Conservation (phyloP, 495 filamentous ascomycete species). For the Neurospora tetrasperma region DNA sequence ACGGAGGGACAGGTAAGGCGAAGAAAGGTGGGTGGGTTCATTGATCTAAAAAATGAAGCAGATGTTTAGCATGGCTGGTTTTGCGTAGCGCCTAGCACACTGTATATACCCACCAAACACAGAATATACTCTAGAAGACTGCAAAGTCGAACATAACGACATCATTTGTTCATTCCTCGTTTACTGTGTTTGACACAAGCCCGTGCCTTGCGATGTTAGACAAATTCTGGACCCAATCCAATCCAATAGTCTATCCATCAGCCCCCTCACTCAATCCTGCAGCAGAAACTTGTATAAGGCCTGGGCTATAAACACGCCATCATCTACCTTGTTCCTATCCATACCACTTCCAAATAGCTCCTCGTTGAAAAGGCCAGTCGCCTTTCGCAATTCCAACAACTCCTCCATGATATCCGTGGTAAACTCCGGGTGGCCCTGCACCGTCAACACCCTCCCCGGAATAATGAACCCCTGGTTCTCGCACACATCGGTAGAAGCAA, state of each 20-base stretch:
- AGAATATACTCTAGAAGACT: neutral
- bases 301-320: constrained; percentile 59
- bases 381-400: constrained; percentile 50
- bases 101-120: neutral
- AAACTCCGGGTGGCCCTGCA: constrained; percentile 93
- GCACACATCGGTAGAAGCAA: constrained; percentile 60
- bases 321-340: constrained; percentile 48
- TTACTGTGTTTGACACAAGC: neutral
- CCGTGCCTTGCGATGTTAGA: neutral
- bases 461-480: constrained; percentile 73
- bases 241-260: neutral
- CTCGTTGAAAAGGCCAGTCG: constrained; percentile 54
- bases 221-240: neutral
- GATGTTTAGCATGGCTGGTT: neutral
- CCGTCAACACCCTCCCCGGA: constrained; percentile 54
- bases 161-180: neutral
- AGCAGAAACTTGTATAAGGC: constrained; percentile 68
- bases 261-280: constrained; percentile 23
- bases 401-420: constrained; percentile 62
- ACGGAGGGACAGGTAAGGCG: neutral
- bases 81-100: neutral
- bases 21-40: neutral
- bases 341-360: constrained; percentile 56
- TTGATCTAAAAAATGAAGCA: neutral
- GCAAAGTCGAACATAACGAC: neutral